These are phyloP conservation scores for Ogataea polymorpha DNA, from an alignment of 805 yeast species.

Conservation along the genomic window DNA sequence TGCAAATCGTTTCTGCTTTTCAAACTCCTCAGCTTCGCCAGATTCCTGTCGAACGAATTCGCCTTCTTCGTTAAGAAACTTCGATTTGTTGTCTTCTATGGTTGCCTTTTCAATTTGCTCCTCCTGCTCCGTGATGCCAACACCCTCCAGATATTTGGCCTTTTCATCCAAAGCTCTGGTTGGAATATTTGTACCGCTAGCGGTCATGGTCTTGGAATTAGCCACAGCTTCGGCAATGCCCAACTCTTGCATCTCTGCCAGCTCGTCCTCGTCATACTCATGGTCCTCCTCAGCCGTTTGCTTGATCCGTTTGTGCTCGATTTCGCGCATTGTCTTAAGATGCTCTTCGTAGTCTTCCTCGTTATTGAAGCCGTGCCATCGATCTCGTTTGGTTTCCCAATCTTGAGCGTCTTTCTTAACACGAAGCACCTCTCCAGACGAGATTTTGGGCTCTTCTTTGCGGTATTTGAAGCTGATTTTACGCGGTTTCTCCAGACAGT, in stretches of 20 bases:
- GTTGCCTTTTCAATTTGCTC: constrained; percentile 45
- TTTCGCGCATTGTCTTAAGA: constrained; percentile 44
- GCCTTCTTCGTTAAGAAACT: constrained; percentile 34
- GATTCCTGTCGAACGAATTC: constrained; percentile 52
- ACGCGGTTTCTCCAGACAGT: constrained; percentile 58
- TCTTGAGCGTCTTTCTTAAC: constrained; percentile 33
- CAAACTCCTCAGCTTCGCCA: constrained; percentile 57
- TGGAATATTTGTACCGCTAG: constrained; percentile 32
- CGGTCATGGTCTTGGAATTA: constrained; percentile 10
- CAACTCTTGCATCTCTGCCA: constrained; percentile 39
- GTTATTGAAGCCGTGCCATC: constrained; percentile 78
- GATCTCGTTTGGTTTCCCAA: constrained; percentile 72
- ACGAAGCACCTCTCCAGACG: constrained; percentile 10
- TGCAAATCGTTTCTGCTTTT: constrained; percentile 46
- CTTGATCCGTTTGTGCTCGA: constrained; percentile 42
- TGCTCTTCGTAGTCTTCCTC: constrained; percentile 54
- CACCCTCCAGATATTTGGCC: constrained; percentile 62
- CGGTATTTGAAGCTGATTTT: constrained; percentile 36
- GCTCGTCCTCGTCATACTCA: constrained; percentile 40
- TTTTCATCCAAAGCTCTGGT: constrained; percentile 71
- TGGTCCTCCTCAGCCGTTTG: constrained; percentile 20
- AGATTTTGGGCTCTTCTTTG: constrained; percentile 21
- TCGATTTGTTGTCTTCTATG: constrained; percentile 31
- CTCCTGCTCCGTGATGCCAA: constrained; percentile 33
- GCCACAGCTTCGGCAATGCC: constrained; percentile 32